Conservation (phyloP, 2,329 filamentous ascomycete genomes). For the Exutisphaerella laricina region DNA sequence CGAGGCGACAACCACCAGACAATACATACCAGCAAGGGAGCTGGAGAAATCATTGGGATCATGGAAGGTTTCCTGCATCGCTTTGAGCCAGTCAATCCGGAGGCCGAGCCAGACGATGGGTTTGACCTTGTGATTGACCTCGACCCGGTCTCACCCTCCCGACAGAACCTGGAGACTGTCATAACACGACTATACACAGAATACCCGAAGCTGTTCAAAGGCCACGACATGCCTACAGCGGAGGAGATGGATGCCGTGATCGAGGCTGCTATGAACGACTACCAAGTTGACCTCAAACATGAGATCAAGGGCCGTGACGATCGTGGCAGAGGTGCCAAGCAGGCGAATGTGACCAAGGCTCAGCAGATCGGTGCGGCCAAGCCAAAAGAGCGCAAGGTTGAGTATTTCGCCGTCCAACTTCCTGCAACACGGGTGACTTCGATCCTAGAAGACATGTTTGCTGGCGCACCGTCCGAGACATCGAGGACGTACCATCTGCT, state of each 20-base stretch:
- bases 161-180: conserved; percentile 77
- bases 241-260: conserved; percentile 77
- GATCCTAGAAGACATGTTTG: conserved; percentile 67
- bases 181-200: conserved; percentile 64
- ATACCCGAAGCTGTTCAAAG: conserved; percentile 70
- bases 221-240: conserved; percentile 57
- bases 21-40: conserved; percentile 75
- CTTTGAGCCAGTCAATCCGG: conserved; percentile 70
- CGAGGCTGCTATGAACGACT: conserved; percentile 65
- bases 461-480: conserved; percentile 47
- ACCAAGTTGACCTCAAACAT: conserved; percentile 70
- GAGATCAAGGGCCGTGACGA: conserved; percentile 56
- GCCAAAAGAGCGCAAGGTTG: conserved; percentile 50
- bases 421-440: conserved; percentile 47
- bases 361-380: conserved; percentile 35
- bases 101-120: conserved; percentile 64
- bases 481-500: conserved; percentile 71
- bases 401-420: conserved; percentile 61
- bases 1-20: conserved; percentile 98
- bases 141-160: conserved; percentile 69
- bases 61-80: conserved; percentile 91
- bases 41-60: conserved; percentile 72
- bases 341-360: conserved; percentile 22
- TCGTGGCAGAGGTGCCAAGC: conserved; percentile 32
- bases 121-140: conserved; percentile 86